Percentiles rank a stretch among this genome's conserved stretches.
phyloP scores from a whole-genome alignment of 1,139 yeast species.

The Trichomonascaceae sp. region DNA sequence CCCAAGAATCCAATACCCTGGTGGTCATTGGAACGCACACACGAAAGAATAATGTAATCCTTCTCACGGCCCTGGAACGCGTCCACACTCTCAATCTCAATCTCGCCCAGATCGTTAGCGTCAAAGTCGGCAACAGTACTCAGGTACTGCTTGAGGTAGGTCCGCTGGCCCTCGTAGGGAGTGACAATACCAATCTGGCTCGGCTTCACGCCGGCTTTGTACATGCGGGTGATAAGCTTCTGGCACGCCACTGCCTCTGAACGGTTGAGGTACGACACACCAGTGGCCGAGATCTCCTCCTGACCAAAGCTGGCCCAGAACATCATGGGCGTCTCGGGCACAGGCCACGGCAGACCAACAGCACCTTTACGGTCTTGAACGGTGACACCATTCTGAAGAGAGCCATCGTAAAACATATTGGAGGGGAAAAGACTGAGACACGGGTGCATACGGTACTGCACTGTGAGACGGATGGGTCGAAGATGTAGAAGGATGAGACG shows the following conservation, averaged over 20 bases:
- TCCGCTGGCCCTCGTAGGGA: conserved; percentile 91
- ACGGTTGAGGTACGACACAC: conserved; percentile 75
- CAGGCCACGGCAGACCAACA: conserved; percentile 47
- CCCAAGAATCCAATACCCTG: conserved; percentile 77
- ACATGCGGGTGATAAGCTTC: conserved; percentile 57
- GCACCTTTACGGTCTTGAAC: conserved; percentile 40
- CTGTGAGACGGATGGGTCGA: conserved; percentile 74
- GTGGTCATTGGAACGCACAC: conserved; percentile 82
- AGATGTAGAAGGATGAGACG: conserved; percentile 76
- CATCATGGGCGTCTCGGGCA: conserved; percentile 75
- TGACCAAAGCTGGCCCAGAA: conserved; percentile 87
- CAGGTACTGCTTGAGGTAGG: conserved; percentile 71
- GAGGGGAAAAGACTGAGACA: conserved; percentile 76
- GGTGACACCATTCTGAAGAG: conserved; percentile 83
- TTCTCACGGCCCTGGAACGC: conserved; percentile 96
- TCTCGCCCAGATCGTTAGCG: conserved; percentile 50
- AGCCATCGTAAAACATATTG: conserved; percentile 88
- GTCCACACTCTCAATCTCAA: conserved; percentile 88
- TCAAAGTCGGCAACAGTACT: conserved; percentile 52
- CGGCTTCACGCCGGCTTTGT: conserved; percentile 70
- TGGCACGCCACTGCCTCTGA: conserved; percentile 90
- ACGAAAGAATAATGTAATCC: conserved; percentile 75
- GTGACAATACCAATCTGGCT: conserved; percentile 85
- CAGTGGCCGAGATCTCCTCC: conserved; percentile 75
- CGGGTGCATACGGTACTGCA: conserved; percentile 95